Evolutionary conservation across 2,329 filamentous ascomycete species (phyloP).

Genomic region (Trichoderma simmonsii): DNA sequence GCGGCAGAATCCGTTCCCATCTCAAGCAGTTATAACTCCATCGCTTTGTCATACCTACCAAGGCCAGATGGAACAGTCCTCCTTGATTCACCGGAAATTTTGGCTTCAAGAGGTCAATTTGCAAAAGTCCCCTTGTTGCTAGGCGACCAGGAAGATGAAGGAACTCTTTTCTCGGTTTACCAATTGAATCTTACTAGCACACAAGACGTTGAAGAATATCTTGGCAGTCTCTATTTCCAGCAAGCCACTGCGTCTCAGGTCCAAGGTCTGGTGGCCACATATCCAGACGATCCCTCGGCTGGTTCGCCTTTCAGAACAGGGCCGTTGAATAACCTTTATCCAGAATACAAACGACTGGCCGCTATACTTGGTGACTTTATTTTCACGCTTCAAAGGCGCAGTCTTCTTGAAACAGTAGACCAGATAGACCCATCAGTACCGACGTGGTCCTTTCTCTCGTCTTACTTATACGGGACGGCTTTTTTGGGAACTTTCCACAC

Average conservation of each 20-base stretch:
- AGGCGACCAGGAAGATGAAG: no score
- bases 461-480: no score
- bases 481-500: no score
- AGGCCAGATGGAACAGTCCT: constrained; percentile 66
- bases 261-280: no score
- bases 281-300: no score
- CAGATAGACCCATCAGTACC: background rate
- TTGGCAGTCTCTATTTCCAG: no score
- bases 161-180: no score
- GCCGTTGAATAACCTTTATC: constrained; percentile 67
- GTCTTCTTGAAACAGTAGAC: background rate
- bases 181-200: no score
- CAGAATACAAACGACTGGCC: constrained; percentile 72
- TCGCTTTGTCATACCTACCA: constrained; percentile 71
- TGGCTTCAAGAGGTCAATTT: constrained; percentile 48
- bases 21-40: constrained; percentile 62
- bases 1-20: constrained; percentile 69
- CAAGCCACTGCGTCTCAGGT: no score
- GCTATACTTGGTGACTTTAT: constrained; percentile 72
- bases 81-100: constrained; percentile 58
- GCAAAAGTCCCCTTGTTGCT: constrained; percentile 21
- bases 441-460: background rate
- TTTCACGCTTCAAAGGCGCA: constrained; percentile 68
- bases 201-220: no score
- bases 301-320: constrained; percentile 27